Base-by-base conservation (phyloP, 1,284 basidiomycete genomes). In the Ustilago vetiveriae region DNA sequence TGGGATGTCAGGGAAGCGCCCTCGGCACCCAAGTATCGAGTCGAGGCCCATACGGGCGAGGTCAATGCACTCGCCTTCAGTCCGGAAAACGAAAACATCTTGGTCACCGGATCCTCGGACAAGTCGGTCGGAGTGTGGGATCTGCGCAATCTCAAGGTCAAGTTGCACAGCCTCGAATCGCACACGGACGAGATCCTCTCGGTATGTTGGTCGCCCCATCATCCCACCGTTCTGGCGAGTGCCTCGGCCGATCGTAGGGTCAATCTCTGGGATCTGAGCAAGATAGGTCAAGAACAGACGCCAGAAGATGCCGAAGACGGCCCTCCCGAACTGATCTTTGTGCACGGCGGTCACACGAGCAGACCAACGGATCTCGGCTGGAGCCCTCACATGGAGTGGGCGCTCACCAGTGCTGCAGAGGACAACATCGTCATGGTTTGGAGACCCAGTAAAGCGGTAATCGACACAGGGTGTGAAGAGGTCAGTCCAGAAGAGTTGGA, bases 291-390 rank as follows among this genome's bases (percentile, higher is more conserved):
- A 46, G 96, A 98, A 83, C 95, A 98, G 82, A 92, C 92, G 0
- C 94, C 95, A 3, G 95, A 98, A 74, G 95, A 98, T 79, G 92
- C 93, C 47, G 96, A 98, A 83, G 95, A 98, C 79, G 95, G 96
- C 7, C 70, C 96, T 4, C 94, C 95, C 3, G 80, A 82, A 41
- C 50, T 82, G 8, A 58, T 81, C 26, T 82, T 82, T 50, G 76
- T 81, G 0, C 80, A 82, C 37, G 80, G 80, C 19, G 80, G 80
- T 3, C 80, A 82, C 46, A 82, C 79, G 9, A 71, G 70, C 21
- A 44, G 79, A 5, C 77, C 79, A 11, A 79, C 79, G 1, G 80
- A 82, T 58, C 47, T 82, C 4, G 71, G 58, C 9, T 82, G 79
- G 79, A 76, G 72, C 38, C 79, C 78, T 4, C 73, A 79, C 41